phyloP scores from a whole-genome alignment of 495 filamentous ascomycete genomes.

The Xylaria venustula region DNA sequence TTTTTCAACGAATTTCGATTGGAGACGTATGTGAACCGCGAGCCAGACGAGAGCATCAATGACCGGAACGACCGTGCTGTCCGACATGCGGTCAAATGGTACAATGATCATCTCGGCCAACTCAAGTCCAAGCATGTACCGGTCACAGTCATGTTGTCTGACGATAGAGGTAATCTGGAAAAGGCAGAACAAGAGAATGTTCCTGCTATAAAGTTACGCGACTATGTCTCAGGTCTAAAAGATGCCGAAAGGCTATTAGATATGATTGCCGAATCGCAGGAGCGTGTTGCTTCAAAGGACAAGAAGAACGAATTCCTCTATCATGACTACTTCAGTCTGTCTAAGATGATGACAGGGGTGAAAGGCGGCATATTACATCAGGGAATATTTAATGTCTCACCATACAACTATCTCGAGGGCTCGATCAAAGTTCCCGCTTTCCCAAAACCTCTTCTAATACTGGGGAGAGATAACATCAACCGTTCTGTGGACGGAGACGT shows the following conservation, averaged over 20 bases:
- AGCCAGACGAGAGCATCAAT: constrained; percentile 83
- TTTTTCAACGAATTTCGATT: constrained; percentile 98
- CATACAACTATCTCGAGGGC: constrained; percentile 95
- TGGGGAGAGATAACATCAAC: constrained; percentile 97
- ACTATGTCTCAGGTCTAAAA: constrained; percentile 81
- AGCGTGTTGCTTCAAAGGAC: constrained; percentile 62
- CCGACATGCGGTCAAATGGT: constrained; percentile 84
- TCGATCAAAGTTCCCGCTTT: constrained; percentile 87
- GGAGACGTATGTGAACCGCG: constrained; percentile 80
- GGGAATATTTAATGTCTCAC: constrained; percentile 91
- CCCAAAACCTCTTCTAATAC: constrained; percentile 79
- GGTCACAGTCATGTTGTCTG: constrained; percentile 86
- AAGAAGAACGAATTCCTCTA: constrained; percentile 71
- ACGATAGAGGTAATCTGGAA: constrained; percentile 81
- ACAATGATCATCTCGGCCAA: constrained; percentile 71
- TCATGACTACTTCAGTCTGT: constrained; percentile 75
- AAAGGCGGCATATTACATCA: constrained; percentile 86
- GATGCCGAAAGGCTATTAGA: constrained; percentile 85
- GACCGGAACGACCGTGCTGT: constrained; percentile 95
- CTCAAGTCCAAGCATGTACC: constrained; percentile 63
- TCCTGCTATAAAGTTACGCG: constrained; percentile 60
- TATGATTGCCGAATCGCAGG: constrained; percentile 81
- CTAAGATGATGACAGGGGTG: constrained; percentile 92
- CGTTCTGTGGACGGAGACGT: constrained; percentile 86
- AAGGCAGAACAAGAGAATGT: constrained; percentile 80